Evolutionary conservation across 2,329 filamentous ascomycete species (phyloP), one percentile per base, ranked within the genome.

Genomic region (Emergomyces africanus): DNA sequence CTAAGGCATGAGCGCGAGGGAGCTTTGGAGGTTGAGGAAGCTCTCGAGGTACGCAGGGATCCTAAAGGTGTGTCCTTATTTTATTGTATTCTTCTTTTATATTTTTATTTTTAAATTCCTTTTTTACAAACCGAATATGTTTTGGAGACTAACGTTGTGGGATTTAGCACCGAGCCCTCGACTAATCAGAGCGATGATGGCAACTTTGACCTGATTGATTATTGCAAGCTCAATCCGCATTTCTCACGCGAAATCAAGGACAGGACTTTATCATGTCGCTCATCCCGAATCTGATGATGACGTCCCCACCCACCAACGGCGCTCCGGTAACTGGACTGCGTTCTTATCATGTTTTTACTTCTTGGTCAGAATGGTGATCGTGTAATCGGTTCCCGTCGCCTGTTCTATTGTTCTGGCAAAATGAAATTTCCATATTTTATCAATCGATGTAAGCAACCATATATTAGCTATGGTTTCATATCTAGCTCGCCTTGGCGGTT

Each of bases 61-160:
- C 87, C 87, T 80, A 94, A 89, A 90, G 90, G 91, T 95, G 94
- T 86, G 88, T 85, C 94, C 25, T 50, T 15, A 50, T 14, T 28
- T 44, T 28, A 18, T 18, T 25, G 3, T 37, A 33, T n/a, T n/a
- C 30, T 14, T 35, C n/a, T n/a, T n/a, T n/a, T n/a, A n/a, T n/a
- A n/a, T n/a, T 37, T 12, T 23, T 49, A 4, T 1, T 28, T 37
- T 20, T 30, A 48, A 14, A 35, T 44, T 28, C 10, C 23, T 30
- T 4, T 25, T 35, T 15, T 57, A 4, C 9, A n/a, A 14, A 12
- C 5, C 20, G 18, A 3, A 25, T 12, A 50, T 41, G 10, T 28
- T 33, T 57, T 49, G 12, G 18, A n/a, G 20, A 50, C 60, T 60
- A 44, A 61, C 49, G 5, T 57, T 61, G 48, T 63, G 49, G 20